Conservation (phyloP, 2,329 filamentous ascomycete species). For the Lomentospora prolificans region DNA sequence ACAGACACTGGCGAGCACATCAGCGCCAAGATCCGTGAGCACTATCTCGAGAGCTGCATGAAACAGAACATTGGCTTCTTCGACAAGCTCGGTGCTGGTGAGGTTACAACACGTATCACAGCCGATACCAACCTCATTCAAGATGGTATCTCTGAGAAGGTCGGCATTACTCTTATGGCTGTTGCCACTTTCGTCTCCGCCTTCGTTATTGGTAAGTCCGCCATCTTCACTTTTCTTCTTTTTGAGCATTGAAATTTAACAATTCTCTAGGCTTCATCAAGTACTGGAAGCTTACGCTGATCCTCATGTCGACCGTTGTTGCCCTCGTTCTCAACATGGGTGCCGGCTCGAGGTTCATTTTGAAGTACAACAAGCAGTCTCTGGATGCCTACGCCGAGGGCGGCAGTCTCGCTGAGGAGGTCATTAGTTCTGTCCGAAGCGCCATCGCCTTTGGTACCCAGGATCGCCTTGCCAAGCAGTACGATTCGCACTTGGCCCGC, state of each 20-base stretch:
- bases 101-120: constrained; percentile 90
- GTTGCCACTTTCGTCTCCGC: constrained; percentile 77
- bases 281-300: constrained; percentile 88
- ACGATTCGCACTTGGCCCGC: constrained; percentile 62
- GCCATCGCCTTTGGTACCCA: constrained; percentile 90
- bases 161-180: constrained; percentile 66
- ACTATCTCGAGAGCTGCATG: constrained; percentile 77
- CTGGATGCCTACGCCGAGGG: constrained; percentile 73
- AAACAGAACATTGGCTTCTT: constrained; percentile 88
- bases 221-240: not conserved
- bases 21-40: constrained; percentile 66
- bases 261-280: constrained; percentile 54
- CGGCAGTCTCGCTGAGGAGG: constrained; percentile 85
- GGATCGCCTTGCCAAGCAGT: constrained; percentile 78
- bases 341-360: constrained; percentile 59
- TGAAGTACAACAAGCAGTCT: constrained; percentile 71
- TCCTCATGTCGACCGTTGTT: constrained; percentile 71
- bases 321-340: constrained; percentile 74
- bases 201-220: constrained; percentile 58
- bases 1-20: constrained; percentile 64
- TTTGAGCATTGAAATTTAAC: not conserved
- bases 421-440: constrained; percentile 86
- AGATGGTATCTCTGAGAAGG: constrained; percentile 86
- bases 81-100: constrained; percentile 84
- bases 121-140: constrained; percentile 90